Evolutionary conservation across 768 basidiomycete genomes (phyloP).

Genomic region (Termitomyces sp.): DNA sequence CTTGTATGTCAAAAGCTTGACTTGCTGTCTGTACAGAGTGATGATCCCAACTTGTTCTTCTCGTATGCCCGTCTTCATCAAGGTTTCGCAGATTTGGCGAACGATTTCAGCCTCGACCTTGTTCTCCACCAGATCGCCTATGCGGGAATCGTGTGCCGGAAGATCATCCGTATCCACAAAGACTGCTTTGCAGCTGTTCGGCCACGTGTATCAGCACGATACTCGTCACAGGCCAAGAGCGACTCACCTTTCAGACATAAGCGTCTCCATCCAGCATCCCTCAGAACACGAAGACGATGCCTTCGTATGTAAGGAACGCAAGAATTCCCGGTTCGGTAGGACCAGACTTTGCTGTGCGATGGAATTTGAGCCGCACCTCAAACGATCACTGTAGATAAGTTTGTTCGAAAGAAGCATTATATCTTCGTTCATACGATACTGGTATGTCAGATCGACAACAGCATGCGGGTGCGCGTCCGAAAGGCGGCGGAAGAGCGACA

Average conservation of each 20-base stretch:
- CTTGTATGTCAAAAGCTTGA: slow-evolving; percentile 77
- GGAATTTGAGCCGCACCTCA: slow-evolving; percentile 73
- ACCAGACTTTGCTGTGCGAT: slow-evolving; percentile 59
- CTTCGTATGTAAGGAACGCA: slow-evolving; percentile 40
- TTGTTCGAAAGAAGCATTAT: slow-evolving; percentile 91
- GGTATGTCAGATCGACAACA: slow-evolving; percentile 80
- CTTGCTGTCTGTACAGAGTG: slow-evolving; percentile 92
- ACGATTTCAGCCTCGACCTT: slow-evolving; percentile 70
- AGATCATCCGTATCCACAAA: slow-evolving; percentile 92
- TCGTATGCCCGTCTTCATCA: slow-evolving; percentile 60
- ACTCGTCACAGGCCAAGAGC: neutral
- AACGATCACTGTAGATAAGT: slow-evolving; percentile 76
- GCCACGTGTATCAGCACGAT: neutral
- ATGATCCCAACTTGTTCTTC: slow-evolving; percentile 82
- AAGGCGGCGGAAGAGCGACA: slow-evolving; percentile 84
- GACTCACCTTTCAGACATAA: slow-evolving; percentile 62
- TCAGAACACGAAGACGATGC: slow-evolving; percentile 26
- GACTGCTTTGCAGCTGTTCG: slow-evolving; percentile 71
- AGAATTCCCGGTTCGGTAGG: slow-evolving; percentile 44
- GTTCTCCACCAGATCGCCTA: slow-evolving; percentile 91
- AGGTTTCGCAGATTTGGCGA: slow-evolving; percentile 61
- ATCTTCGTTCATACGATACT: slow-evolving; percentile 96
- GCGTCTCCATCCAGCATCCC: slow-evolving; percentile 67
- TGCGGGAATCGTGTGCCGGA: slow-evolving; percentile 74
- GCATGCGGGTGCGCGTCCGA: slow-evolving; percentile 85